Base-by-base conservation (phyloP, 1,139 yeast genomes). In the Groenewaldozyma auringiensis region DNA sequence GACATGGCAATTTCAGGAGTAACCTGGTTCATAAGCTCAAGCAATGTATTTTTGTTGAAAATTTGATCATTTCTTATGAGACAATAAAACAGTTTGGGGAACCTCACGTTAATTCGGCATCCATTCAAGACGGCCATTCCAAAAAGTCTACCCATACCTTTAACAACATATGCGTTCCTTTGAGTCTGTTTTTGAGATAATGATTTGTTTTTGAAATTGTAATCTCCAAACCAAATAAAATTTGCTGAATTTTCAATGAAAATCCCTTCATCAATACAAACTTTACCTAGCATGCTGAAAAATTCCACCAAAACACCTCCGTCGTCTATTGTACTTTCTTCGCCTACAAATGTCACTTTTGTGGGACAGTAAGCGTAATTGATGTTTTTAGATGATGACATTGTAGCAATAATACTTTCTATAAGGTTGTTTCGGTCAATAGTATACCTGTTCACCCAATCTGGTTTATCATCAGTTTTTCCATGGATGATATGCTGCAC, bases 251-350 rank as follows among this genome's bases (percentile, higher is more conserved):
- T 59, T 13, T 27, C 27, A 3, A 37, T 36, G 37, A 58, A 55
- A 21, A 52, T 45, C 11, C 41, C 39, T 21, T 44, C 40, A 20
- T 36, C 46, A 2, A 53, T 37, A 36, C 60, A 27, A 31, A 49
- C 48, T 31, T 44, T 40, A 3, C 57, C 64, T 13, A 61, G 38
- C 9, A 45, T 42, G 11, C 53, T 53, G 47, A 61, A 61, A 18
- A 60, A 56, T 43, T 61, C 65, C 22, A 51, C 47, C 42, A 59
- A 62, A 4, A 60, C 60, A 3, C 65, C 65, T 14, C 65, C 65
- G 8, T 55, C 56, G 37, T 61, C 65, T 2, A 56, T 45, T 14
- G 58, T 62, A 9, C 58, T 35, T 31, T 58, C 60, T 4, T 56
- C 57, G 3, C 39, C 45, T 1, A 51, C 51, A 44, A 58, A 58